These are phyloP conservation scores for Rhexocercosporidium sp. DNA, from an alignment of 2,329 filamentous ascomycete species.

Conservation along the genomic window DNA sequence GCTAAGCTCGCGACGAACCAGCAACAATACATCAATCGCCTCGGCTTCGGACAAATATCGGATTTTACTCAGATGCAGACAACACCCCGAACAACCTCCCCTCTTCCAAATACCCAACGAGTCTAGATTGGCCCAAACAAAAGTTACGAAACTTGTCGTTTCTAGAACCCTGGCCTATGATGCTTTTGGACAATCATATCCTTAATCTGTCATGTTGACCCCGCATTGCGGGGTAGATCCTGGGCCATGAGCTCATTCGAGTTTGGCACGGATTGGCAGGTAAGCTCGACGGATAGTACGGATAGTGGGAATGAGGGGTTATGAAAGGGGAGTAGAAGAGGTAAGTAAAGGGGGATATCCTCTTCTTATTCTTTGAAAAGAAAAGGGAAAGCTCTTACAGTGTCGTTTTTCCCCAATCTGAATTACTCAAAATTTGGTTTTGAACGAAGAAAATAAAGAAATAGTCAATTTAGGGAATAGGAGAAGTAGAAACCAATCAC, in stretches of 20 bases:
- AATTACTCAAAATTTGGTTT: not conserved
- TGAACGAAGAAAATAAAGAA: not conserved
- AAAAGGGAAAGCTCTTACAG: not conserved
- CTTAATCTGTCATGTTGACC: not conserved
- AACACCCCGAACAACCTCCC: no score
- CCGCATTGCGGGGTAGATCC: slow-evolving; percentile 17
- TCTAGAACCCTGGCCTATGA: not conserved
- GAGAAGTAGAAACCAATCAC: slow-evolving; percentile 5
- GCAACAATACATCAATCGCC: not conserved
- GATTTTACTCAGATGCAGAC: not conserved
- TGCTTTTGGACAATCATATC: not conserved
- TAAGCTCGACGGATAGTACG: slow-evolving; percentile 7
- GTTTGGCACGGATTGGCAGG: slow-evolving; percentile 4
- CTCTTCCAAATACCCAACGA: not conserved
- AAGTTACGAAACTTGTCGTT: not conserved
- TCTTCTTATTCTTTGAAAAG: not conserved
- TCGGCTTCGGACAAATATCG: not conserved
- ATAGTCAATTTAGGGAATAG: not conserved
- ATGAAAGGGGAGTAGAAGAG: not conserved
- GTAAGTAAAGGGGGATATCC: not conserved
- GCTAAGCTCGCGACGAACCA: not conserved
- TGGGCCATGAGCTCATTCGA: slow-evolving; percentile 6
- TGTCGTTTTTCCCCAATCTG: not conserved
- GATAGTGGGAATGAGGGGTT: slow-evolving; percentile 2
- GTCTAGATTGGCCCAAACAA: not conserved